phyloP scores from a whole-genome alignment of 352 stramenopile species.

The Phytophthora ohioensis region DNA sequence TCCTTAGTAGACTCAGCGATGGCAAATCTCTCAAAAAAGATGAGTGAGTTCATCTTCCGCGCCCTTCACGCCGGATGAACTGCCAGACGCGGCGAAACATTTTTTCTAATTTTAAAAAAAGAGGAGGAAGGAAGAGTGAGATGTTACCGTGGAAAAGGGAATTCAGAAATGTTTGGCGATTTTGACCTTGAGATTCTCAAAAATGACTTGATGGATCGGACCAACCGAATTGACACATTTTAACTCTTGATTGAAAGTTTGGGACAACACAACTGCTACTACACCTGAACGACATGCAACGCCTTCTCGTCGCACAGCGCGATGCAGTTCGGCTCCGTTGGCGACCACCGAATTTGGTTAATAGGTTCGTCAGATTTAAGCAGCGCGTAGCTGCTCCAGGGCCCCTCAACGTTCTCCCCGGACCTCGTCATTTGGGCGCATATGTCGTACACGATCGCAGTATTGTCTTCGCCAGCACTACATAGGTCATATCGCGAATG shows the following conservation, averaged over 20 bases:
- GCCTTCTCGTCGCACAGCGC: conserved; percentile 95
- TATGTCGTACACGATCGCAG: conserved; percentile 97
- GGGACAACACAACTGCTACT: conserved; percentile 2
- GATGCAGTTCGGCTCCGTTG: conserved; percentile 95
- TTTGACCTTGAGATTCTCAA: too few relatives aligned
- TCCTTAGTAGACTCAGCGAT: neutral
- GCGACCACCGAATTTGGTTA: conserved; percentile 92
- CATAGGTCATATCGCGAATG: conserved; percentile 95
- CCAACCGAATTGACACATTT: too few relatives aligned
- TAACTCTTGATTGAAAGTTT: too few relatives aligned
- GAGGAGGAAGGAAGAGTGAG: too few relatives aligned
- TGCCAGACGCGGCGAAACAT: too few relatives aligned
- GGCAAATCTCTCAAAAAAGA: neutral
- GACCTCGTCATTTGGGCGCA: conserved; percentile 46
- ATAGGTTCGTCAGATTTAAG: conserved; percentile 78
- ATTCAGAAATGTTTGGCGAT: too few relatives aligned
- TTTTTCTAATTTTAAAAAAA: neutral
- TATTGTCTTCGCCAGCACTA: conserved; percentile 95
- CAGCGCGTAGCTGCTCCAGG: conserved; percentile 47
- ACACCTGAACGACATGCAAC: conserved; percentile 94
- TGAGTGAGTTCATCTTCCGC: neutral
- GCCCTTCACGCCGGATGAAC: neutral
- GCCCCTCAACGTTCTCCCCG: conserved; percentile 28
- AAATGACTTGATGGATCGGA: too few relatives aligned
- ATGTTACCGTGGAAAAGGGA: too few relatives aligned